Evolutionary conservation across 768 basidiomycete species (phyloP), one percentile per base, ranked within the genome.

Genomic region (Cantharellus anzutake): DNA sequence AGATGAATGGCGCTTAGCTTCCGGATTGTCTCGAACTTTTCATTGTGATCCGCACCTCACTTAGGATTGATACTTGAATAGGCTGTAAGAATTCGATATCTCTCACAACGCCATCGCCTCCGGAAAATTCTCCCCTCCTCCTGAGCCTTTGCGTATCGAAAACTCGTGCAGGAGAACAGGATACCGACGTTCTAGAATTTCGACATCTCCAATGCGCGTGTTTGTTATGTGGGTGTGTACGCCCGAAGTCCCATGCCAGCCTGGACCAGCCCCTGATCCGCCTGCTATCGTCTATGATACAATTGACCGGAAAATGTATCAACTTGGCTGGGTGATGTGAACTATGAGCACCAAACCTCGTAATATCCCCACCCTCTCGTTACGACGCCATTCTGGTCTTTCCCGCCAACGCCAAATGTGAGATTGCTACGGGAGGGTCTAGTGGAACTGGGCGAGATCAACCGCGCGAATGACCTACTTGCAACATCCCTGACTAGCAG

Each of bases 221-320:
- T 91, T 92, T 0, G 92, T 92, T 65, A 91, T 91, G 67, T 92
- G 88, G 2, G 89, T 91, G 69, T 94, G 92, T 2, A 94, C 86
- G 4, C 92, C 92, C 35, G 86, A 87, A 14, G 89, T 90, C 2
- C 93, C 93, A 66, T 92, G 81, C 92, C 91, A 94, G 5, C 70
- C 69, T 2, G 86, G 82, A 0, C 93, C 92, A 0, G 93, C 91
- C 3, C 93, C 93, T 3, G 86, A 87, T 29, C 93, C 93, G 4
- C 92, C 93, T 2, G 88, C 90, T 59, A 96, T 91, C 0, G 93
- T 97, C 86, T 91, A 37, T 38, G 51, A 59, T 29, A 53, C 63
- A 64, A 60, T 65, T 64, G 0, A 60, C 20, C 20, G 20, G 20
- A 62, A 37, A 41, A 55, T 3, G 42, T 7, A 50, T 52, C 20